Evolutionary conservation across 805 yeast species (phyloP), one percentile per base, ranked within the genome.

Genomic region (Yarrowia deformans): DNA sequence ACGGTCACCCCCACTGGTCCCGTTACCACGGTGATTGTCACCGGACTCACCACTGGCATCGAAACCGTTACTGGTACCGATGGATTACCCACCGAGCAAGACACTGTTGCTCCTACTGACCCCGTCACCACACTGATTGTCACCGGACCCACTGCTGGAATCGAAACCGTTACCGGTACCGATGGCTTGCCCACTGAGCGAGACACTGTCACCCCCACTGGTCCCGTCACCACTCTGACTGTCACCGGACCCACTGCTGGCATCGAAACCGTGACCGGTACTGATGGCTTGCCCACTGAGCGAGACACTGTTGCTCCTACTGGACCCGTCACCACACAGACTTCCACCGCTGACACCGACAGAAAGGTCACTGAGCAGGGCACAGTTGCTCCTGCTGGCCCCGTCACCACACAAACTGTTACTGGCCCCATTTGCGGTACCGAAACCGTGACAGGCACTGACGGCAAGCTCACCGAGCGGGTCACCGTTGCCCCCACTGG

Each of bases 301-400:
- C 67, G 55, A 23, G 78, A 72, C 67, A 72, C 73, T n/a, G 42
- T 50, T 10, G 56, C 40, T 50, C 40, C 58, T 5, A 18, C 43
- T 18, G 14, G 3, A 16, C 55, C 55, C 8, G 55, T 34, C 3
- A 34, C 55, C 14, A 50, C 55, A 29, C 12, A 18, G 12, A 52
- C 58, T 6, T 12, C 58, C n/a, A 18, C 29, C 6, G 10, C 42
- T 13, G 58, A 43, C 5, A 52, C 43, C 18, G 55, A 8, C n/a
- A n/a, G n/a, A n/a, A n/a, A n/a, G n/a, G n/a, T n/a, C 16, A 50
- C 55, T 9, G 55, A 50, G 16, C 55, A n/a, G 8, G 40, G n/a
- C 16, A 50, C 55, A 2, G 40, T 50, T 16, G 40, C 55, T 10
- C 55, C 55, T 23, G n/a, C 40, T 7, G 23, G 40, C 1, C 40